Base-by-base conservation (phyloP, 2,329 filamentous ascomycete species). In the Ploettnerulaceae sp. region DNA sequence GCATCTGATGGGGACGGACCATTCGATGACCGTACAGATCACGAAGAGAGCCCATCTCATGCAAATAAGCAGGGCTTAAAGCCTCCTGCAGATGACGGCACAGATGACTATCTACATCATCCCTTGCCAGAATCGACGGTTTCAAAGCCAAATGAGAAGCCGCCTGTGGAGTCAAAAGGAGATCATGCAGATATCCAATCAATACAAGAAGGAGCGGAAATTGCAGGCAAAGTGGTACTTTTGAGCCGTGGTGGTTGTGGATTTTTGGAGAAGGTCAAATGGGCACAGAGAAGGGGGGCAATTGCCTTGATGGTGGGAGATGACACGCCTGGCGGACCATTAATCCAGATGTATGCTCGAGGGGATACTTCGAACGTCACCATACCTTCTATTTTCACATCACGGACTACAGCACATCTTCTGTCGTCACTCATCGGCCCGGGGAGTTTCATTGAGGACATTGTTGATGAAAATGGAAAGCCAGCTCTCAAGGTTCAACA, bases 261-360 rank as follows among this genome's bases (percentile, higher is more conserved):
- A 4, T 98, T 98, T 65, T 69, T 96, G 50, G 91, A 97, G 64
- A 98, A 98, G 68, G 89, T 93, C 54, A 91, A 94, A 71, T 98
- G 93, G 93, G 89, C 86, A 9, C 93, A 98, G 66, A 79, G 89
- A 51, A 80, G 93, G 61, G 93, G 93, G 18, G 93, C 86, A 15
- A 77, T 89, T 49, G 93, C 88, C 26, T 73, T 98, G 50, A 94
- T 98, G 55, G 90, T 98, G 3, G 93, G 93, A 20, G 93, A 98
- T 65, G 86, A 96, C 65, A 84, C 87, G 48, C 86, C 87, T 51
- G 91, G 91, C 34, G 90, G 89, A 3, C 86, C 86, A 26, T 71
- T 98, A 51, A 87, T 97, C 40, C 93, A 94, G 58, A 98, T 98
- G 93, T 97, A 95, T 66, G 93, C 93, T n/a, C 82, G 87, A 60